Conservation (phyloP, 805 yeast species). For the Candida rishiriensis region DNA sequence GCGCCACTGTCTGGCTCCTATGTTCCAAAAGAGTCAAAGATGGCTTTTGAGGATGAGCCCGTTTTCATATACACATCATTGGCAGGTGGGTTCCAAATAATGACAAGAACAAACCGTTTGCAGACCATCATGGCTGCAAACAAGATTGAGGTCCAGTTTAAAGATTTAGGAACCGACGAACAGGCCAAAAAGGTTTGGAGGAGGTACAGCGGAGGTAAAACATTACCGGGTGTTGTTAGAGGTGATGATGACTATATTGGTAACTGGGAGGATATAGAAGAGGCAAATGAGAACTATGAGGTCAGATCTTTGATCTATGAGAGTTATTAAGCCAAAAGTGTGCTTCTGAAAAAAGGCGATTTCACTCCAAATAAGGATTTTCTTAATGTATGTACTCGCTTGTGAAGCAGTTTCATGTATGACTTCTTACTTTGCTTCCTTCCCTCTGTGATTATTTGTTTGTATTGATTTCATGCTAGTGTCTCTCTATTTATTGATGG, state of each 20-base stretch:
- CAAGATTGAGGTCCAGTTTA: conserved; percentile 57
- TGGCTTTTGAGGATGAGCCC: conserved; percentile 48
- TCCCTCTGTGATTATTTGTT: too few species aligned
- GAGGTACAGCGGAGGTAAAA: conserved; percentile 64
- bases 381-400: too few species aligned
- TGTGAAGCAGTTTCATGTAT: too few species aligned
- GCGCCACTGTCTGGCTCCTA: conserved; percentile 17
- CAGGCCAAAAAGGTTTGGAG: conserved; percentile 84
- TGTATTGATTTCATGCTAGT: too few species aligned
- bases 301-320: conserved; percentile 63
- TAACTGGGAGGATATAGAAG: conserved; percentile 80
- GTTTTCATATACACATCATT: conserved; percentile 78
- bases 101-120: conserved; percentile 70
- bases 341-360: too few species aligned
- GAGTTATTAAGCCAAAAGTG: conserved; percentile 35
- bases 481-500: too few species aligned
- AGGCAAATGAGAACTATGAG: conserved; percentile 76
- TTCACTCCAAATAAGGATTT: too few species aligned
- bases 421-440: too few species aligned
- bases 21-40: conserved; percentile 30
- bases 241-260: conserved; percentile 80
- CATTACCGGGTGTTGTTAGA: conserved; percentile 81
- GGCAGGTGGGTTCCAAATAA: conserved; percentile 82
- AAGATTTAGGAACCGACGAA: conserved; percentile 84
- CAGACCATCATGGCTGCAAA: conserved; percentile 73